These are phyloP conservation scores for Mesotaenium endlicherianum DNA, from an alignment of 139 green algal species.

Conservation along the genomic window DNA sequence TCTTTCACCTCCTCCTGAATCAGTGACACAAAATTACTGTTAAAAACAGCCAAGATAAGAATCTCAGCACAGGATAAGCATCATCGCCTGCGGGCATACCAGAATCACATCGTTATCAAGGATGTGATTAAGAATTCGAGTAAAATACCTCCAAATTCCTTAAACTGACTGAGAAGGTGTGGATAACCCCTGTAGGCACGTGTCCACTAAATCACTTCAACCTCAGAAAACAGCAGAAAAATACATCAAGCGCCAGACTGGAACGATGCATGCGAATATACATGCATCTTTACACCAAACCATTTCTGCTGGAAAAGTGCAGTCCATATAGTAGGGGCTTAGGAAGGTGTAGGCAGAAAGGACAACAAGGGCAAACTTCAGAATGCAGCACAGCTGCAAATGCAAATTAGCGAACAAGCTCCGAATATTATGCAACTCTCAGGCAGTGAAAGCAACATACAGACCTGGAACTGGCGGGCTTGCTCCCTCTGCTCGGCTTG, in stretches of 20 bases:
- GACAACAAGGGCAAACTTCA: slow-evolving; percentile 2
- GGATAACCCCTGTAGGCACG: too few species aligned
- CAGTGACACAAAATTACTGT: background rate
- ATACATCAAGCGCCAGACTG: background rate
- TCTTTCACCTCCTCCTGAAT: slow-evolving; percentile 44
- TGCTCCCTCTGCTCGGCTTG: slow-evolving; percentile 39
- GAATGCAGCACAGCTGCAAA: background rate
- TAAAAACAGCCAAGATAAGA: background rate
- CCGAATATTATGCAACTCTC: background rate
- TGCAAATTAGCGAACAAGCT: background rate
- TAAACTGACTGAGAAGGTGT: background rate
- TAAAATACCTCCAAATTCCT: background rate
- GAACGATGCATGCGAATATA: background rate
- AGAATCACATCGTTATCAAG: too few species aligned
- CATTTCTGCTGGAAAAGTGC: background rate
- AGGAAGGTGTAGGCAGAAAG: too few species aligned
- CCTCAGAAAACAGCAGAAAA: background rate
- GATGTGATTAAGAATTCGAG: background rate
- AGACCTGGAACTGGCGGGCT: slow-evolving; percentile 33
- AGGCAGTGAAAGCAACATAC: background rate
- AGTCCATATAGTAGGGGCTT: too few species aligned
- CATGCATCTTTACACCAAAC: background rate
- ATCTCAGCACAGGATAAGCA: background rate
- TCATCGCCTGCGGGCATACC: background rate
- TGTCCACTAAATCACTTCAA: background rate